Conservation (phyloP, 2,329 filamentous ascomycete genomes). For the Fusarium mundagurra region DNA sequence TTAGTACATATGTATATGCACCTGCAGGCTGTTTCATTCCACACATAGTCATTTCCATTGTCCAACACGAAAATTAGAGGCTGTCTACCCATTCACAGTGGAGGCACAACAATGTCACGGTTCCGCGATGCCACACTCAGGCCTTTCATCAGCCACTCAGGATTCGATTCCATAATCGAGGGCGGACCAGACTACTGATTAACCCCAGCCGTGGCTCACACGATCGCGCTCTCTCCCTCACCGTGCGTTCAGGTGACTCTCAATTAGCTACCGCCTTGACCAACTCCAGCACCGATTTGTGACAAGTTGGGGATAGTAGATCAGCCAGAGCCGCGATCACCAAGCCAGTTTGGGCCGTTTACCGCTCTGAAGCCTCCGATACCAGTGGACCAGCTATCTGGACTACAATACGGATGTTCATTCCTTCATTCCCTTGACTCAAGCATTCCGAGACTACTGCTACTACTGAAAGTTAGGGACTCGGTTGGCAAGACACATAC, state of each 20-base stretch:
- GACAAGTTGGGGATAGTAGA: slow-evolving; percentile 23
- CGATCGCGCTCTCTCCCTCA: slow-evolving; percentile 22
- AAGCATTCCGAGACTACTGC: slow-evolving; percentile 16
- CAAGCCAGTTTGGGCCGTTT: slow-evolving; percentile 25
- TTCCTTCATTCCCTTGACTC: slow-evolving; percentile 37
- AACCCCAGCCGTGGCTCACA: slow-evolving; percentile 31
- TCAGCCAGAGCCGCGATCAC: slow-evolving; percentile 24
- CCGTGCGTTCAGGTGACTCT: slow-evolving; percentile 29
- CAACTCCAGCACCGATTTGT: slow-evolving; percentile 13
- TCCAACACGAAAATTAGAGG: neutral
- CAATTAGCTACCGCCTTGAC: slow-evolving; percentile 27
- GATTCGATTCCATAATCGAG: slow-evolving; percentile 1
- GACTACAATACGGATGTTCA: slow-evolving; percentile 9
- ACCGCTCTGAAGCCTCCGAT: slow-evolving; percentile 14
- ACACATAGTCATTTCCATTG: neutral
- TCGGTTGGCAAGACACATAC: slow-evolving; percentile 26
- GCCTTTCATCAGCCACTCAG: slow-evolving; percentile 18
- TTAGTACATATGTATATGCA: neutral
- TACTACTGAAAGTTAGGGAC: neutral
- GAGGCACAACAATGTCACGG: slow-evolving; percentile 12
- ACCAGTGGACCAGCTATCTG: slow-evolving; percentile 3
- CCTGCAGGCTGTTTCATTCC: neutral
- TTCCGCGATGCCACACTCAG: slow-evolving; percentile 20
- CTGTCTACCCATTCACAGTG: slow-evolving; percentile 15
- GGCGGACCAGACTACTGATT: neutral